Evolutionary conservation across 2,329 filamentous ascomycete genomes (phyloP), one percentile per base, ranked within the genome.

Genomic region (Ophiostoma triangulosporum): DNA sequence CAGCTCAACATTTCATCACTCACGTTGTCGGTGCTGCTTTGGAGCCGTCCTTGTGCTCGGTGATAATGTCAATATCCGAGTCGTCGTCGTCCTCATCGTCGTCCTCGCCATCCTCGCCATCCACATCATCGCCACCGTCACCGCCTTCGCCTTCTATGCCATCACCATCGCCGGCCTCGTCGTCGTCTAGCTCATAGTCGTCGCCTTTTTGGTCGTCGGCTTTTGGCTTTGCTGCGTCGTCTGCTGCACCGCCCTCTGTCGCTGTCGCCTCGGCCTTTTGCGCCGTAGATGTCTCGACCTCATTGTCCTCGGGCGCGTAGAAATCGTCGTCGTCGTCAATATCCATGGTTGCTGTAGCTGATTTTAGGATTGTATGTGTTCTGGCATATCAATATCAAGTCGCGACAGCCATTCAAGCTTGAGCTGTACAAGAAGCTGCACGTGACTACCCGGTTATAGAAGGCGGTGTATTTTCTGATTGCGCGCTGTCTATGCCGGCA

Each of bases 291-390:
- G 64, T 57, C 26, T 65, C 61, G 20, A 63, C 62, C 50, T 69
- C 69, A 36, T 73, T 69, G 64, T 81, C 78, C 56, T 83, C 80
- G 1, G 76, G 74, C 55, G 75, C 76, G 63, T 84, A 84, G 61
- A 84, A 80, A 65, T 84, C 80, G 59, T 83, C 80, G 50, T 83
- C 80, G 59, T 83, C 80, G 65, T 84, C 80, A 55, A 83, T 76
- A 63, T 84, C 80, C 78, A 84, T 83, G 22, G 58, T 72, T 62
- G 4, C 20, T 4, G 31, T 24, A 12, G 31, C 11, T 40, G 24
- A 45, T 26, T 15, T 20, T 22, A 3, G 27, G 33, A 6, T 12
- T 7, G 12, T 35, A 43, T 17, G 24, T 27, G 8, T 22, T 14
- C 20, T 14, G 17, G 6, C n/a, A n/a, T n/a, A n/a, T n/a, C n/a